Evolutionary conservation across 75 land plant genomes (phyloP).

Genomic region (Selaginella moellendorffii): DNA sequence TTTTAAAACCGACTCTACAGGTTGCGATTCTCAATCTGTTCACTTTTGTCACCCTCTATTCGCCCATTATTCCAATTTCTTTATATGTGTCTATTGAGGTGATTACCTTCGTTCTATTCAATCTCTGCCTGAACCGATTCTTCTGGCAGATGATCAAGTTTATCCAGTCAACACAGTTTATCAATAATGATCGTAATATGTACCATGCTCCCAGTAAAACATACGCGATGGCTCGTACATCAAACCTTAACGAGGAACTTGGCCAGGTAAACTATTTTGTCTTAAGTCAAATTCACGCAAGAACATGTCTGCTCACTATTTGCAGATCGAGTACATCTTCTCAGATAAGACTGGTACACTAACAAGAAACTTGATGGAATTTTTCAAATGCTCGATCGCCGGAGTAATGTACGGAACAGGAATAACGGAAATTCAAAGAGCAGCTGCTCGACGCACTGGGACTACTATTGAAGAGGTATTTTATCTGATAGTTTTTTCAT

Average conservation of each 20-base stretch:
- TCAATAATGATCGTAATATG: constrained; percentile 84
- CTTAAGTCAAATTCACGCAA: not conserved
- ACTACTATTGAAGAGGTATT: constrained; percentile 54
- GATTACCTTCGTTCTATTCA: not conserved
- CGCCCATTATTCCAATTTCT: constrained; percentile 94
- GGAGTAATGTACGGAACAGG: constrained; percentile 90
- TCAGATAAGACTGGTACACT: constrained; percentile 97
- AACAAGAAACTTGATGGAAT: constrained; percentile 96
- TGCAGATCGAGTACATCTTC: constrained; percentile 93
- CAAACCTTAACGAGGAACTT: constrained; percentile 98
- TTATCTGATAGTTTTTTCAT: not conserved
- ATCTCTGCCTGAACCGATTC: not conserved
- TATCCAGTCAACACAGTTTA: constrained; percentile 79
- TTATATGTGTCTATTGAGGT: constrained; percentile 99
- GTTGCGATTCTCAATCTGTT: constrained; percentile 67
- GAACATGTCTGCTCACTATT: not conserved
- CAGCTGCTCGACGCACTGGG: constrained; percentile 52
- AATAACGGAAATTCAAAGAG: constrained; percentile 82
- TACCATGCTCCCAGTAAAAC: constrained; percentile 73
- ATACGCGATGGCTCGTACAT: constrained; percentile 89
- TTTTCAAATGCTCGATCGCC: constrained; percentile 96
- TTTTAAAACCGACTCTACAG: constrained; percentile 22
- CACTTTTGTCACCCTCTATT: constrained; percentile 81
- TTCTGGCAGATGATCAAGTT: constrained; percentile 85
- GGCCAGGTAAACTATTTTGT: constrained; percentile 58